Evolutionary conservation across 1,284 basidiomycete species (phyloP).

Genomic region (Coriolopsis trogii): DNA sequence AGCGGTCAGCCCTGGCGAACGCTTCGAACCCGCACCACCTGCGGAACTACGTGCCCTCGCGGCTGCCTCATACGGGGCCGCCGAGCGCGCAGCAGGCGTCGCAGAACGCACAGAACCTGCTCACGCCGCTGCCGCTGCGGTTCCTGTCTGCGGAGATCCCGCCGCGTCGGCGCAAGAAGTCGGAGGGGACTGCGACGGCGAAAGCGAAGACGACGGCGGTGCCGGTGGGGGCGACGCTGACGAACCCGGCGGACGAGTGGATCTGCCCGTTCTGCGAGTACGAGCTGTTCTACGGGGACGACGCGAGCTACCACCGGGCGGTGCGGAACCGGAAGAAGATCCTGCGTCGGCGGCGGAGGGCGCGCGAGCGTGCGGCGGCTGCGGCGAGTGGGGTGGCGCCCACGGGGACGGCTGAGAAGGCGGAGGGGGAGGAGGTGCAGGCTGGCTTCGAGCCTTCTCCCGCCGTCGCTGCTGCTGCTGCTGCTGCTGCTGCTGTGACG

Average conservation of each 20-base stretch:
- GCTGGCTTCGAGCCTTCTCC: constrained; percentile 33
- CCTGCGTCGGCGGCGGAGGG: constrained; percentile 70
- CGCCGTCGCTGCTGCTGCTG: neutral
- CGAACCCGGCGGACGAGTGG: constrained; percentile 79
- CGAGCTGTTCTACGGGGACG: constrained; percentile 81
- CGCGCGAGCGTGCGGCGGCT: constrained; percentile 74
- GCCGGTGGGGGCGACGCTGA: constrained; percentile 43
- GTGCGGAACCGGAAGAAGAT: constrained; percentile 80
- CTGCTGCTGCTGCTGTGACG: constrained; percentile 1
- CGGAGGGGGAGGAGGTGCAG: constrained; percentile 42
- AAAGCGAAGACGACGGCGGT: constrained; percentile 42
- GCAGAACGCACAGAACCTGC: constrained; percentile 47
- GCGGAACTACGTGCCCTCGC: constrained; percentile 83
- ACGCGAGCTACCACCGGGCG: constrained; percentile 61
- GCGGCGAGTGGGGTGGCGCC: constrained; percentile 38
- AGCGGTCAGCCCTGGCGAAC: constrained; percentile 82
- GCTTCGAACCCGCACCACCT: constrained; percentile 91
- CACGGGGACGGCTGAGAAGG: constrained; percentile 31
- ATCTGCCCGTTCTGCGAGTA: constrained; percentile 91
- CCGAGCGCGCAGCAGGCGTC: constrained; percentile 41
- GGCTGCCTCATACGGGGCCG: constrained; percentile 63
- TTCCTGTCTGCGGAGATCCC: constrained; percentile 73
- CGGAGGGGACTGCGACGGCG: constrained; percentile 23
- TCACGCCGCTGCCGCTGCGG: constrained; percentile 61
- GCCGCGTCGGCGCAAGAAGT: constrained; percentile 46